Conservation (phyloP, 345 rosid species). For the Draba incana region DNA sequence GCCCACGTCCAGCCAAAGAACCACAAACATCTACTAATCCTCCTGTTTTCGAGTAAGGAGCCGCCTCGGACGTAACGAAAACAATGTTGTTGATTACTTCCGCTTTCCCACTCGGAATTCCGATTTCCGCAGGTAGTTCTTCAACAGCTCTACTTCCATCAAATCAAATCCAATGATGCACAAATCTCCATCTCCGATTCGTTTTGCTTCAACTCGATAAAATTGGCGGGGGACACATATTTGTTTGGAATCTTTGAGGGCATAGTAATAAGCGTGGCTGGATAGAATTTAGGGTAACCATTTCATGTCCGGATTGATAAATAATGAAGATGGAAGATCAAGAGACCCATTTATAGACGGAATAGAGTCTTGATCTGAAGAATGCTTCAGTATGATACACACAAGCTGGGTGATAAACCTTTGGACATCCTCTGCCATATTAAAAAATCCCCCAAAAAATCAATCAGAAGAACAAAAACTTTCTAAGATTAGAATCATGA, state of each 20-base stretch:
- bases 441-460: constrained; percentile 3
- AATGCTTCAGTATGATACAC: constrained; percentile 88
- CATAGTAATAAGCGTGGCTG: too few species aligned
- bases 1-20: constrained; percentile 82
- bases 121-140: constrained; percentile 45
- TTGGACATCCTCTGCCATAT: constrained; percentile 85
- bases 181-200: too few species aligned
- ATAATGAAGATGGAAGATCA: too few species aligned
- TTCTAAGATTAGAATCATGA: constrained; percentile 15
- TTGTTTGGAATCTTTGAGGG: too few species aligned
- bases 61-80: constrained; percentile 91
- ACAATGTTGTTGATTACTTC: constrained; percentile 55
- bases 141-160: constrained; percentile 32
- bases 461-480: background rate
- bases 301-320: too few species aligned
- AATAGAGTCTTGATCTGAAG: constrained; percentile 76
- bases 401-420: constrained; percentile 92
- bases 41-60: constrained; percentile 96
- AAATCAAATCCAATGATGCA: too few species aligned
- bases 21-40: constrained; percentile 97
- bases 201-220: too few species aligned
- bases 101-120: constrained; percentile 38
- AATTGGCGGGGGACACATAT: too few species aligned
- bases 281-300: too few species aligned
- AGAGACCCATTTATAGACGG: too few species aligned